Conservation (phyloP, 352 stramenopile genomes). For the Pythium dissimile region DNA sequence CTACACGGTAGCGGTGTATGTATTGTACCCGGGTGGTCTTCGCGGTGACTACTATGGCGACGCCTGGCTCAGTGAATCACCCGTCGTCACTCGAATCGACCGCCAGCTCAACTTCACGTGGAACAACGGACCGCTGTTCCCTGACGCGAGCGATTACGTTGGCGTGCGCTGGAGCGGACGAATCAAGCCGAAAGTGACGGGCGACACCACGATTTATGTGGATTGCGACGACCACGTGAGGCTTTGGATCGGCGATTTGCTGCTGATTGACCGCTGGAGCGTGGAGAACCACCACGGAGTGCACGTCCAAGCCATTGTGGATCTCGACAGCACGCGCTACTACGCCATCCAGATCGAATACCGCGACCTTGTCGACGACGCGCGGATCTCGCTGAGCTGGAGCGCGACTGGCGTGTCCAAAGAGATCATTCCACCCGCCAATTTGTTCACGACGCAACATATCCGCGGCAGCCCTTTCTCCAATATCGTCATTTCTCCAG, state of each 20-base stretch:
- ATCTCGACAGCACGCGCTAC: conserved; percentile 32
- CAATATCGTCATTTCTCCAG: conserved; percentile 36
- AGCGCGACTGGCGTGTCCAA: conserved; percentile 26
- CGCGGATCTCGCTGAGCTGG: conserved; percentile 51
- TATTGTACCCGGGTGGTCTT: conserved; percentile 57
- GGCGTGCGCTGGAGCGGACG: conserved; percentile 66
- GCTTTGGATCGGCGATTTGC: conserved; percentile 56
- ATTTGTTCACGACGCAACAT: conserved; percentile 45
- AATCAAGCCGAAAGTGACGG: conserved; percentile 43
- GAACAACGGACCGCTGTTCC: conserved; percentile 41
- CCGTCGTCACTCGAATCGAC: conserved; percentile 47
- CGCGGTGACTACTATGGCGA: conserved; percentile 65
- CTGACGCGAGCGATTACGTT: conserved; percentile 47
- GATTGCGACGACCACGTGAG: conserved; percentile 48
- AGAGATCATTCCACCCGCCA: conserved; percentile 40
- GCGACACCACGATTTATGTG: conserved; percentile 42
- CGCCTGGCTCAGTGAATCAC: conserved; percentile 37
- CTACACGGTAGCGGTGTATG: conserved; percentile 51
- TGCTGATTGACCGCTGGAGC: conserved; percentile 65
- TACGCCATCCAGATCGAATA: conserved; percentile 68
- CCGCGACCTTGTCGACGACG: conserved; percentile 34
- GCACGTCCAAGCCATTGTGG: conserved; percentile 20
- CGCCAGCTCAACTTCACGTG: conserved; percentile 74
- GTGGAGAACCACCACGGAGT: conserved; percentile 28
- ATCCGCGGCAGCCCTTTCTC: conserved; percentile 50